phyloP scores from a whole-genome alignment of 2,329 filamentous ascomycete genomes.

The Colletotrichum aenigma region DNA sequence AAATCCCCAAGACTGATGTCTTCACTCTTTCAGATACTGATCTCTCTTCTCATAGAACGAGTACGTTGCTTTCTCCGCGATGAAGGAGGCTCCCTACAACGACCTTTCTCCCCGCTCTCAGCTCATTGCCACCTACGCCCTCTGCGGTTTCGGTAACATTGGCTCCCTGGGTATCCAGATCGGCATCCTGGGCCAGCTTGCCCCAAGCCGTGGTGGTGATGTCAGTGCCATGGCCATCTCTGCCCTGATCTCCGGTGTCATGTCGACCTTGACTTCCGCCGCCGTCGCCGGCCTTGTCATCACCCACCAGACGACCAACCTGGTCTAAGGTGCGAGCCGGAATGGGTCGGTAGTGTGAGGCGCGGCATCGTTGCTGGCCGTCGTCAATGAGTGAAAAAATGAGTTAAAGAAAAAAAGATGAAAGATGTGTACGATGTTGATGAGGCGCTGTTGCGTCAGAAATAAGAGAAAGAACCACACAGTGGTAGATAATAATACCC shows the following conservation, averaged over 20 bases:
- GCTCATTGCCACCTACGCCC: constrained; percentile 84
- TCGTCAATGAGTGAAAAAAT: neutral
- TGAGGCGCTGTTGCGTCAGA: neutral
- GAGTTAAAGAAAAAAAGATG: neutral
- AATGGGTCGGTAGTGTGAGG: neutral
- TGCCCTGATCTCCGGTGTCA: constrained; percentile 77
- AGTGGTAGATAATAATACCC: constrained; percentile 11
- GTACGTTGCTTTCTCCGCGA: constrained; percentile 73
- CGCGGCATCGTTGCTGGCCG: neutral
- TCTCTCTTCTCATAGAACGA: constrained; percentile 62
- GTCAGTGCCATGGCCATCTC: constrained; percentile 78
- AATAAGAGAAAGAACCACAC: neutral
- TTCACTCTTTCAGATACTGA: constrained; percentile 26
- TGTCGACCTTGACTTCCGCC: constrained; percentile 80
- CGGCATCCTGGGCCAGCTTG: constrained; percentile 82
- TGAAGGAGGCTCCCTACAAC: constrained; percentile 54
- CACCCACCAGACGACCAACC: constrained; percentile 44
- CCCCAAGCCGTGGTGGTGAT: constrained; percentile 74
- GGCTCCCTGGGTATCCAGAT: constrained; percentile 89
- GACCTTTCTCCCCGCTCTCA: constrained; percentile 70
- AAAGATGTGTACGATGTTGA: constrained; percentile 10
- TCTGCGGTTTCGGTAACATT: constrained; percentile 86
- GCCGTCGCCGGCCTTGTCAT: constrained; percentile 79
- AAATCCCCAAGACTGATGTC: neutral
- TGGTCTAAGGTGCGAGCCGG: neutral